A percentile compares a stretch with the other conserved stretches of the same genome.
These are phyloP conservation scores for Lachancea nothofagi DNA, from an alignment of 805 yeast species.

Conservation along the genomic window DNA sequence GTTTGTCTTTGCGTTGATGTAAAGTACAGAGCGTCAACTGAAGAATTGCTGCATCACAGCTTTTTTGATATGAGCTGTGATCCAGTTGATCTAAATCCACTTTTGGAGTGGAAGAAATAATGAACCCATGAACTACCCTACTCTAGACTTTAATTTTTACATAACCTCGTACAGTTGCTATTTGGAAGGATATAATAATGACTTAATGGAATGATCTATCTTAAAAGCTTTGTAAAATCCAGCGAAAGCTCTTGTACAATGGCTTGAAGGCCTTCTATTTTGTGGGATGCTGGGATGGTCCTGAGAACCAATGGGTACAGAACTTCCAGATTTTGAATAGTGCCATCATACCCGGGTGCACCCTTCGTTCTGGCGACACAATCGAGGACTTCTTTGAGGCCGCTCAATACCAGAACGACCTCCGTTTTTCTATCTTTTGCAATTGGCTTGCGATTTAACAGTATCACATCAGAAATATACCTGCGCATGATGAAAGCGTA, in stretches of 20 bases:
- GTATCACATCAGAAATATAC: constrained; percentile 54
- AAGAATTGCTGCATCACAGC: constrained; percentile 74
- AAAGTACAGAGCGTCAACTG: constrained; percentile 82
- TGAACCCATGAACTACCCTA: neutral
- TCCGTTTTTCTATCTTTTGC: constrained; percentile 63
- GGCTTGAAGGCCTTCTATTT: constrained; percentile 27
- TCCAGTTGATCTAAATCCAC: constrained; percentile 51
- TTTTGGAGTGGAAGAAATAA: constrained; percentile 47
- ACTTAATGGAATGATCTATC: neutral
- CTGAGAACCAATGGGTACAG: constrained; percentile 30
- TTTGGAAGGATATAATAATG: neutral
- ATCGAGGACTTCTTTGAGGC: constrained; percentile 34
- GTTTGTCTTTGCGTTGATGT: constrained; percentile 95
- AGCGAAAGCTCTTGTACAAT: constrained; percentile 26
- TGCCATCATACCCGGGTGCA: constrained; percentile 1
- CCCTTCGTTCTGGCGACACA: constrained; percentile 2
- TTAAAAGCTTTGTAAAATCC: constrained; percentile 23
- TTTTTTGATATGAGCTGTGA: constrained; percentile 62
- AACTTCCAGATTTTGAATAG: constrained; percentile 15
- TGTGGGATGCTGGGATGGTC: constrained; percentile 32
- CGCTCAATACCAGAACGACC: constrained; percentile 42
- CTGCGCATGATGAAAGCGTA: constrained; percentile 56
- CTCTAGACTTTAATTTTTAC: neutral
- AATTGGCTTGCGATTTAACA: constrained; percentile 59
- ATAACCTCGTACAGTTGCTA: neutral